These are phyloP conservation scores for Cardamine chenopodiifolia DNA, from an alignment of 345 rosid genomes.

Conservation along the genomic window DNA sequence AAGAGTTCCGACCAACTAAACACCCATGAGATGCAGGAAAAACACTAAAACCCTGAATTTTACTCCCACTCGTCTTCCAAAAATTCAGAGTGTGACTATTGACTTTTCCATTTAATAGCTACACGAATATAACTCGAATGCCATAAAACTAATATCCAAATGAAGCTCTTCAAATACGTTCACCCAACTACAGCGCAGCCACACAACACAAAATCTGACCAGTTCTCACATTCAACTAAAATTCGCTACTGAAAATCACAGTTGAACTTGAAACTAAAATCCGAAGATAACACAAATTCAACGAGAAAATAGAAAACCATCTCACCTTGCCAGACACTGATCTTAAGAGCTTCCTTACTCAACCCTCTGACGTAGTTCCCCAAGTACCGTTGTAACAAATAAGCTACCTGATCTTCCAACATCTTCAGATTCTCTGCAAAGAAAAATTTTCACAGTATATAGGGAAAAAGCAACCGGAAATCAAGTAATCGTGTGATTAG, in stretches of 20 bases:
- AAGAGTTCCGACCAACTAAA: background rate
- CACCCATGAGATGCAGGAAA: slow-evolving; percentile 6
- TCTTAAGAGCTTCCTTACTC: slow-evolving; percentile 92
- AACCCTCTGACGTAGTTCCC: slow-evolving; percentile 92
- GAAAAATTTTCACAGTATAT: slow-evolving; percentile 14
- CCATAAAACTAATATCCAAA: slow-evolving; percentile 1
- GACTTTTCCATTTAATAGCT: slow-evolving; percentile 13
- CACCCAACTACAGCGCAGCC: background rate
- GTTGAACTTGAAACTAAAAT: background rate
- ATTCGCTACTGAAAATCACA: background rate
- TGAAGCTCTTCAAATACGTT: slow-evolving; percentile 11
- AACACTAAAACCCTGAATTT: background rate
- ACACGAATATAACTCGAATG: background rate
- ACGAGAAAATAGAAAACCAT: background rate
- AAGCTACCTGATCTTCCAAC: slow-evolving; percentile 99
- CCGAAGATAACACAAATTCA: background rate
- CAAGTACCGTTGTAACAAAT: slow-evolving; percentile 78
- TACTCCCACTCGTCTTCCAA: slow-evolving; percentile 6
- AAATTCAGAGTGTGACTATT: background rate
- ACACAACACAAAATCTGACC: slow-evolving; percentile 5
- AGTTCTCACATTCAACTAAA: slow-evolving; percentile 20
- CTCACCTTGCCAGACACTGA: slow-evolving; percentile 95
- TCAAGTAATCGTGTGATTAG: slow-evolving; percentile 22
- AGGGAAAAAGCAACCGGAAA: background rate
- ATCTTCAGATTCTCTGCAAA: slow-evolving; percentile 49